These are phyloP conservation scores for Penicillium decumbens DNA, from an alignment of 2,329 filamentous ascomycete species.

Conservation along the genomic window DNA sequence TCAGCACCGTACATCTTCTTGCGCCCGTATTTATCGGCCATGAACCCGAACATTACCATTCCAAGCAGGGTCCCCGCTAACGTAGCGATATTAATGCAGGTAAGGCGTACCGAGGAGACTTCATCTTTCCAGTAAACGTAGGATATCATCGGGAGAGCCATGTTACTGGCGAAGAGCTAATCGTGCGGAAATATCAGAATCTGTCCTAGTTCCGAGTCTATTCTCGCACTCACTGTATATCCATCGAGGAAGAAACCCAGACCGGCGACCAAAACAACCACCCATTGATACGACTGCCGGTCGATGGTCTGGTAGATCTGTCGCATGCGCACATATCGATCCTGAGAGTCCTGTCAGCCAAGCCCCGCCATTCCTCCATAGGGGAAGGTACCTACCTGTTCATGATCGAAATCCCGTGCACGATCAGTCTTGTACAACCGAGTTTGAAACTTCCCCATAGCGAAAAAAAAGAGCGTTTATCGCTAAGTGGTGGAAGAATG, in stretches of 20 bases:
- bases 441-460: constrained; percentile 34
- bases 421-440: constrained; percentile 43
- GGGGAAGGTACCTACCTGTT: constrained; percentile 32
- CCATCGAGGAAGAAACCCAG: constrained; percentile 50
- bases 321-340: constrained; percentile 42
- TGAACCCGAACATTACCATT: constrained; percentile 46
- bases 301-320: constrained; percentile 46
- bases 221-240: constrained; percentile 33
- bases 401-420: constrained; percentile 43
- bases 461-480: constrained; percentile 1
- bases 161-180: constrained; percentile 48
- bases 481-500: not conserved
- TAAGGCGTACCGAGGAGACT: constrained; percentile 31
- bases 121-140: constrained; percentile 47
- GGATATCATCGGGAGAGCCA: constrained; percentile 47
- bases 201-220: not conserved
- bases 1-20: constrained; percentile 51
- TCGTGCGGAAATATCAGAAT: not conserved
- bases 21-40: constrained; percentile 47
- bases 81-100: constrained; percentile 46
- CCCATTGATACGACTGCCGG: constrained; percentile 41
- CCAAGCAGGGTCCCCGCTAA: constrained; percentile 46
- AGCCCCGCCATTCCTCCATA: not conserved
- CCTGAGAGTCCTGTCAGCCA: constrained; percentile 21
- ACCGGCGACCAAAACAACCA: constrained; percentile 46